phyloP scores from a whole-genome alignment of 192 early-diverging fungal genomes.

The Physocladia obscura region DNA sequence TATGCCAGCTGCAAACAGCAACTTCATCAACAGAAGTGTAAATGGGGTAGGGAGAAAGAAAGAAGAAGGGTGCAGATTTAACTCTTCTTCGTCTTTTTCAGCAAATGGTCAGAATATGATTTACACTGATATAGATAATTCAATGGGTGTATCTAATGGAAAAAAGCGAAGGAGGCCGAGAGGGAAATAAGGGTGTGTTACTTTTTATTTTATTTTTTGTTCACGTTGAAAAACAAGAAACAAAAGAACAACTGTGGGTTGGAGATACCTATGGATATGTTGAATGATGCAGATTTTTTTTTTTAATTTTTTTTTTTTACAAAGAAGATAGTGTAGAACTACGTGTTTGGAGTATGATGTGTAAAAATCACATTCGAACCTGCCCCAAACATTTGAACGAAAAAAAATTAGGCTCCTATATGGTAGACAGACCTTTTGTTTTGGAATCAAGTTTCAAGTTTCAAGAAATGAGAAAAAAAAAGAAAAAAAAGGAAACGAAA shows the following conservation, averaged over 20 bases:
- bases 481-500: slow-evolving; percentile 4
- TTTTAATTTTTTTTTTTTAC: not conserved
- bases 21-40: not conserved
- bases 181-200: not conserved
- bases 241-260: not conserved
- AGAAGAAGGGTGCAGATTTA: not conserved
- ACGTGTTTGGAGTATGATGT: not conserved
- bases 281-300: not conserved
- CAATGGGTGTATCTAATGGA: not conserved
- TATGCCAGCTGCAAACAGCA: not conserved
- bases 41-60: not conserved
- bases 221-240: not conserved
- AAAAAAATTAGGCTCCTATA: not conserved
- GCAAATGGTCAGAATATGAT: not conserved
- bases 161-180: not conserved
- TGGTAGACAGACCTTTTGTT: no score
- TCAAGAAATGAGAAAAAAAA: not conserved
- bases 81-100: not conserved
- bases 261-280: not conserved
- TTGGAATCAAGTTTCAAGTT: not conserved
- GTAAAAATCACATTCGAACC: not conserved
- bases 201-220: not conserved
- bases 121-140: not conserved
- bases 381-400: not conserved
- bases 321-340: not conserved